These are phyloP conservation scores for Lichenothelia convexa DNA, from an alignment of 495 filamentous ascomycete species.

Conservation along the genomic window DNA sequence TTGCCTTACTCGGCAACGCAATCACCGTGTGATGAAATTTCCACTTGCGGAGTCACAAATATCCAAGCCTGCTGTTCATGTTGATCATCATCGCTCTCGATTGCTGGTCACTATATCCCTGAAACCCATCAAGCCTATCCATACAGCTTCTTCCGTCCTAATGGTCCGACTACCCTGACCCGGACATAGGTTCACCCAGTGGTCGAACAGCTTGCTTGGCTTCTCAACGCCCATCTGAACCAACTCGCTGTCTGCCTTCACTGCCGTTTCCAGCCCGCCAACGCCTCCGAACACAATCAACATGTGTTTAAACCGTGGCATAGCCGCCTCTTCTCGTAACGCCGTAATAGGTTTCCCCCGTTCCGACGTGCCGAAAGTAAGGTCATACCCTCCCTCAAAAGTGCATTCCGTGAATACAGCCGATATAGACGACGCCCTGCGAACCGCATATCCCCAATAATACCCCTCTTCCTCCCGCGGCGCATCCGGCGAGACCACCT, in stretches of 20 bases:
- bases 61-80: too few species aligned
- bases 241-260: slow-evolving; percentile 44
- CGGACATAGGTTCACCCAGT: slow-evolving; percentile 57
- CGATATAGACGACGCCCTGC: slow-evolving; percentile 38
- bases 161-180: slow-evolving; percentile 62
- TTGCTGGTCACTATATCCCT: slow-evolving; percentile 24
- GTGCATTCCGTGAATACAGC: slow-evolving; percentile 38
- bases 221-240: slow-evolving; percentile 34
- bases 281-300: slow-evolving; percentile 58
- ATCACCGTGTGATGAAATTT: too few species aligned
- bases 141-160: slow-evolving; percentile 60
- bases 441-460: slow-evolving; percentile 58
- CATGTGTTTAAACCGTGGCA: slow-evolving; percentile 39
- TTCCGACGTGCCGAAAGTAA: slow-evolving; percentile 59
- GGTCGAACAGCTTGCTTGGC: slow-evolving; percentile 50
- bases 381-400: slow-evolving; percentile 25
- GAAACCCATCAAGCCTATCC: slow-evolving; percentile 45
- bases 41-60: too few species aligned
- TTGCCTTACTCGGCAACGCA: too few species aligned
- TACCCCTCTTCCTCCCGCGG: slow-evolving; percentile 51
- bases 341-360: slow-evolving; percentile 35
- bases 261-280: slow-evolving; percentile 49
- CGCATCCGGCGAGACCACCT: slow-evolving; percentile 37
- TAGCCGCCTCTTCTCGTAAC: not conserved
- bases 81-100: too few species aligned